Evolutionary conservation across 2,329 filamentous ascomycete species (phyloP).

Genomic region (Orbilia blumenaviensis): DNA sequence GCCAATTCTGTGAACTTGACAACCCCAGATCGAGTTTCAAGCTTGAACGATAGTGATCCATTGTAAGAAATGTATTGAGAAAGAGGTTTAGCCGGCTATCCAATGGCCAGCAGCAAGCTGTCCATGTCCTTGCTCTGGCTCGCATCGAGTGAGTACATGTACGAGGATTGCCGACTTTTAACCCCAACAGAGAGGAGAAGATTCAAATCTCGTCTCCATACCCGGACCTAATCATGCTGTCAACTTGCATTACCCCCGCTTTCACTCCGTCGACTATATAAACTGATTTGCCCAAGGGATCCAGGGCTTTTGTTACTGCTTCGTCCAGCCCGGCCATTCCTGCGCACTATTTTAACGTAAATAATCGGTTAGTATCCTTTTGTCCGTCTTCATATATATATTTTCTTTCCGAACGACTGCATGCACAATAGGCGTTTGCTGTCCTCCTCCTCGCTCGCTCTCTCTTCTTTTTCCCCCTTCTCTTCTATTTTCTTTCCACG

Average conservation of each 20-base stretch:
- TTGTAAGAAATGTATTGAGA: constrained; percentile 48
- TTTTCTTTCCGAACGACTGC: background rate
- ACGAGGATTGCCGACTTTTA: constrained; percentile 9
- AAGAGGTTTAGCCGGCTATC: constrained; percentile 46
- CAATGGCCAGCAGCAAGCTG: constrained; percentile 31
- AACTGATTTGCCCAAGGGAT: constrained; percentile 66
- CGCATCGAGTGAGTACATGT: constrained; percentile 3
- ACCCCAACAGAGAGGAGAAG: background rate
- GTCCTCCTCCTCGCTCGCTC: no score
- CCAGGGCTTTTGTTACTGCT: constrained; percentile 75
- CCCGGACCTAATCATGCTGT: constrained; percentile 64
- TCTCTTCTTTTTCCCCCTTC: no score
- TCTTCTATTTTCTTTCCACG: no score
- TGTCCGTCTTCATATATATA: background rate
- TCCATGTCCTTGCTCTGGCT: constrained; percentile 14
- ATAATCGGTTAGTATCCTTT: constrained; percentile 14
- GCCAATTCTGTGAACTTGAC: constrained; percentile 39
- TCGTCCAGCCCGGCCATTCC: constrained; percentile 88
- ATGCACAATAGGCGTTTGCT: background rate
- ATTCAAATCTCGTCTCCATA: constrained; percentile 46
- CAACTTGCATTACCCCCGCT: constrained; percentile 72
- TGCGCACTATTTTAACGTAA: constrained; percentile 68
- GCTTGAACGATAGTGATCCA: constrained; percentile 47
- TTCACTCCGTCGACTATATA: constrained; percentile 83
- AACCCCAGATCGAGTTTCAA: constrained; percentile 42